Conservation (phyloP, 148 eudicot species). For the Silene latifolia region DNA sequence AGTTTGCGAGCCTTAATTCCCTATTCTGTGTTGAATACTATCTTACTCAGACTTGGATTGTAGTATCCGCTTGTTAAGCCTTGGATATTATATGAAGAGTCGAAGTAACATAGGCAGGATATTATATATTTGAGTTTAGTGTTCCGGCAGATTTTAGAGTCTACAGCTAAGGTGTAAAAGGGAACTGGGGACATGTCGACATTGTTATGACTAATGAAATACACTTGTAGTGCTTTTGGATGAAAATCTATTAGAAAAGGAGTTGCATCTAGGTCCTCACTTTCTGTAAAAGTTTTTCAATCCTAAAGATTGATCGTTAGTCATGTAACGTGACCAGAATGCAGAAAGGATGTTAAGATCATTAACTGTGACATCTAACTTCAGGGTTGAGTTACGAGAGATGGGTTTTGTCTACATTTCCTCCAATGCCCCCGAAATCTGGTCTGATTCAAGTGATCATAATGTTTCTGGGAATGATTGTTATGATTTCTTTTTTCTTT, state of each 20-base stretch:
- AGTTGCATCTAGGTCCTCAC: not conserved
- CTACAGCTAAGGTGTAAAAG: not conserved
- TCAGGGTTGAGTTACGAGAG: not conserved
- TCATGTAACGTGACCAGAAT: not conserved
- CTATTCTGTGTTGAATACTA: not conserved
- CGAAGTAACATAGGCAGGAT: not conserved
- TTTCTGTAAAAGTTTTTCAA: not conserved
- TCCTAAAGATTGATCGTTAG: conserved; percentile 1
- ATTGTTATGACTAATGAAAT: not conserved
- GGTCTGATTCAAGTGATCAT: not conserved
- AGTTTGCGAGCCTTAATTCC: not conserved
- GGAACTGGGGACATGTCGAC: not conserved
- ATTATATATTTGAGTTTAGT: not conserved
- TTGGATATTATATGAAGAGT: not conserved
- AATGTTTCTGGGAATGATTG: not conserved
- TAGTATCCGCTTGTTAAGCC: not conserved
- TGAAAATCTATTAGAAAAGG: not conserved
- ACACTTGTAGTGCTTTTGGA: not conserved
- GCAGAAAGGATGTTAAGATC: conserved; percentile 3
- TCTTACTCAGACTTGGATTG: not conserved
- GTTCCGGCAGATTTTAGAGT: not conserved
- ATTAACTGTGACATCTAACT: not conserved
- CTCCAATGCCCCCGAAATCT: not conserved
- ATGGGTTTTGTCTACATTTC: not conserved
- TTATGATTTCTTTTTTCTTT: not conserved